Evolutionary conservation across 352 stramenopile genomes (phyloP).

Genomic region (Globisporangium alternatum): DNA sequence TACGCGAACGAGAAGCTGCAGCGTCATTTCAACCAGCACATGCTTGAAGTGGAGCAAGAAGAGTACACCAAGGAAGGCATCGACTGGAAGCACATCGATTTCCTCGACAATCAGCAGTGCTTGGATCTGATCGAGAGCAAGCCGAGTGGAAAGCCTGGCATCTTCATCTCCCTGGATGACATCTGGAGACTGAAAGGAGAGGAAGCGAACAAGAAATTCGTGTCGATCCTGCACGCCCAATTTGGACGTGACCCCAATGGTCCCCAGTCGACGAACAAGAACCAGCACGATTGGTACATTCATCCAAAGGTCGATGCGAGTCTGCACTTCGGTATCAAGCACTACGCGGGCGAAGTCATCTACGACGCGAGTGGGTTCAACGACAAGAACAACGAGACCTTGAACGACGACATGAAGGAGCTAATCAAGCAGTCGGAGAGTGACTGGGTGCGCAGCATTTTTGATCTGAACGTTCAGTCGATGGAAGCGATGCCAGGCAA

Average conservation of each 20-base stretch:
- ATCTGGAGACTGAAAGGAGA: constrained; percentile 92
- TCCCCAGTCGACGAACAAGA: constrained; percentile 50
- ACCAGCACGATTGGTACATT: constrained; percentile 84
- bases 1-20: constrained; percentile 96
- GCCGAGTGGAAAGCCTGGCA: constrained; percentile 84
- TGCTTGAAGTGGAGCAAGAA: constrained; percentile 96
- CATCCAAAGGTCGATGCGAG: constrained; percentile 91
- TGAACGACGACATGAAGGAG: constrained; percentile 94
- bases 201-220: constrained; percentile 91
- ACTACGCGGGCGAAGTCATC: constrained; percentile 93
- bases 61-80: constrained; percentile 97
- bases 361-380: constrained; percentile 98
- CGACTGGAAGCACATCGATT: constrained; percentile 91
- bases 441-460: constrained; percentile 83
- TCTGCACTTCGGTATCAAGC: constrained; percentile 86
- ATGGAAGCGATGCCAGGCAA: constrained; percentile 79
- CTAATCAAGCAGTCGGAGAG: constrained; percentile 85
- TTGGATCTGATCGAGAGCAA: constrained; percentile 94
- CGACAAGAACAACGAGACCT: constrained; percentile 98
- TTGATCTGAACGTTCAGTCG: constrained; percentile 84
- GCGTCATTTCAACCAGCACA: constrained; percentile 93
- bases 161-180: constrained; percentile 96
- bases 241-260: constrained; percentile 72
- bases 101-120: constrained; percentile 93
- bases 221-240: constrained; percentile 81